Percentiles rank a stretch among this genome's conserved stretches.
Conservation (phyloP, 2,329 filamentous ascomycete genomes). For the Akanthomyces uredinophilus region DNA sequence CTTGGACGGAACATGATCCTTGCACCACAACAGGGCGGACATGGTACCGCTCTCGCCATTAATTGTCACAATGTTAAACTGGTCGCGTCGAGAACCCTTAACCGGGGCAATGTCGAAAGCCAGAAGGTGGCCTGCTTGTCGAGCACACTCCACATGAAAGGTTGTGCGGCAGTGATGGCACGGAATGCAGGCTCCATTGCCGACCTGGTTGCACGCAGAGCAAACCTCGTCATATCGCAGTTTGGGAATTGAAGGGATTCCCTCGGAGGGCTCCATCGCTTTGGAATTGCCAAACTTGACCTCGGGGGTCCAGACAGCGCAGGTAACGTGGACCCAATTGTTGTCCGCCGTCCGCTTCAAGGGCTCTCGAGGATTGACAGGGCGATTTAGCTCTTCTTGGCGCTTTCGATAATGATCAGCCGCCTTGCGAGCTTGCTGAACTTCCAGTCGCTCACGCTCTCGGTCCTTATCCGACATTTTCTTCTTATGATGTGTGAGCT, state of each 20-base stretch:
- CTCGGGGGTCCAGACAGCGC: conserved; percentile 86
- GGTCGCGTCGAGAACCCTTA: conserved; percentile 81
- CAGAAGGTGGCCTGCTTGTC: conserved; percentile 73
- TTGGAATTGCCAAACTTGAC: conserved; percentile 86
- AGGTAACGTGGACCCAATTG: conserved; percentile 96
- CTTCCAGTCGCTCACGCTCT: conserved; percentile 81
- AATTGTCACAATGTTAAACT: conserved; percentile 72
- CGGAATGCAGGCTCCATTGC: conserved; percentile 68
- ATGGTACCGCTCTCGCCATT: conserved; percentile 78
- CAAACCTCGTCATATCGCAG: conserved; percentile 72
- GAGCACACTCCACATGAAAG: conserved; percentile 85
- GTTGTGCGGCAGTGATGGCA: conserved; percentile 68
- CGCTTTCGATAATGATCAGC: conserved; percentile 77
- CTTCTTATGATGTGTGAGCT: conserved; percentile 60
- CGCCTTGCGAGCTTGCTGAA: conserved; percentile 73
- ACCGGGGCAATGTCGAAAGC: conserved; percentile 89
- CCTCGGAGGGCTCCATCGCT: conserved; percentile 79
- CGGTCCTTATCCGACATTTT: conserved; percentile 84
- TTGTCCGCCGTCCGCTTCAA: conserved; percentile 92
- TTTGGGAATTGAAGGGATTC: conserved; percentile 75
- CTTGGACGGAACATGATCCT: conserved; percentile 73
- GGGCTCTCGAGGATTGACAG: conserved; percentile 78
- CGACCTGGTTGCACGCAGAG: conserved; percentile 71
- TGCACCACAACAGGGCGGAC: conserved; percentile 86
- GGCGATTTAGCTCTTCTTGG: conserved; percentile 80